phyloP scores from a whole-genome alignment of 371 early-diverging fungal species.

The Mucor circinelloides region DNA sequence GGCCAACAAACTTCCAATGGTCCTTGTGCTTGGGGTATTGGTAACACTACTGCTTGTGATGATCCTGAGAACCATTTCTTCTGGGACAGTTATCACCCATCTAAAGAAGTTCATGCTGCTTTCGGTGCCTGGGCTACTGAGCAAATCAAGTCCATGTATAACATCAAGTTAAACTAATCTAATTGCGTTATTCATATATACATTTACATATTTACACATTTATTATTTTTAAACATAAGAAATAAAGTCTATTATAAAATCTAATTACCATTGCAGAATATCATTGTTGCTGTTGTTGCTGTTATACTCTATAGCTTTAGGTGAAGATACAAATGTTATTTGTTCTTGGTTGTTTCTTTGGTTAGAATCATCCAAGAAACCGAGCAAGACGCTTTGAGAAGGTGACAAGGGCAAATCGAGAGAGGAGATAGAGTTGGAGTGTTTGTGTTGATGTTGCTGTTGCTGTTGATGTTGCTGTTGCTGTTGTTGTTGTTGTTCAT shows the following conservation, averaged over 20 bases:
- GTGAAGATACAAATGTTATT: background rate
- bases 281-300: background rate
- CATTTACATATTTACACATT: background rate
- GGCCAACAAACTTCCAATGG: conserved; percentile 23
- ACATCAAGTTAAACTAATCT: background rate
- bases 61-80: conserved; percentile 25
- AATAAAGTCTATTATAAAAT: background rate
- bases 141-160: background rate
- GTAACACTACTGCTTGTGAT: conserved; percentile 20
- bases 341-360: background rate
- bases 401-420: conserved; percentile 17
- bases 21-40: conserved; percentile 32
- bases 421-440: background rate
- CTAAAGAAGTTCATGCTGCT: conserved; percentile 27
- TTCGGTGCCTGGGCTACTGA: conserved; percentile 15
- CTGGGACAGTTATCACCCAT: conserved; percentile 26
- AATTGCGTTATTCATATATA: background rate
- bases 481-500: background rate
- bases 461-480: background rate
- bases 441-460: background rate
- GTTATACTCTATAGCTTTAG: background rate
- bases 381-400: conserved; percentile 17
- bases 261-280: conserved; percentile 4
- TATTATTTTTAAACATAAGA: background rate
- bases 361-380: conserved; percentile 1